Conservation (phyloP, 2,329 filamentous ascomycete genomes). For the Cladophialophora psammophila region DNA sequence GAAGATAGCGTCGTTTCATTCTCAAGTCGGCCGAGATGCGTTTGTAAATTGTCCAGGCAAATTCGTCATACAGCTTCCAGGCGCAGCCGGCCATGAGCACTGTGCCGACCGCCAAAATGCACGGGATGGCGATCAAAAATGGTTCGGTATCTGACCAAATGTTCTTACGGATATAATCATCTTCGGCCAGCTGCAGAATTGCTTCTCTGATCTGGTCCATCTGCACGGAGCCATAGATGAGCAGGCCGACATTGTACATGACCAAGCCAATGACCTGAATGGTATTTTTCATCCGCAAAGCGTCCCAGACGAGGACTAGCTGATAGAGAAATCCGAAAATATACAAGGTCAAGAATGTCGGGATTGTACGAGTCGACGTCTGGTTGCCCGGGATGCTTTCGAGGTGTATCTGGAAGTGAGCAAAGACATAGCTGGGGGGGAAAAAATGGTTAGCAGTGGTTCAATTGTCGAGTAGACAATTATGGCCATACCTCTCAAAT, state of each 20-base stretch:
- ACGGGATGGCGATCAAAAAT: conserved; percentile 84
- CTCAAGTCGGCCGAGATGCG: conserved; percentile 96
- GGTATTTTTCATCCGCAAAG: conserved; percentile 91
- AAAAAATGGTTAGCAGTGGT: background rate
- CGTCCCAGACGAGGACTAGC: conserved; percentile 88
- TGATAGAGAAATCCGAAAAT: conserved; percentile 98
- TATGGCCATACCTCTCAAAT: conserved; percentile 78
- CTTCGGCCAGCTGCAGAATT: conserved; percentile 61
- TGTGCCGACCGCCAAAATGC: conserved; percentile 79
- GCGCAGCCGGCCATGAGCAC: conserved; percentile 76
- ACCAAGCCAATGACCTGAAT: conserved; percentile 98
- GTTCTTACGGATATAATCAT: conserved; percentile 56
- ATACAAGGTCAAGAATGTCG: conserved; percentile 93
- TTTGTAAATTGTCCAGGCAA: conserved; percentile 99
- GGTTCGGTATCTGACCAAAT: conserved; percentile 76
- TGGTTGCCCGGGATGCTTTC: conserved; percentile 50
- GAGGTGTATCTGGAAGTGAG: conserved; percentile 73
- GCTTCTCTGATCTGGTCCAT: conserved; percentile 87
- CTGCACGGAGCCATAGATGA: conserved; percentile 93
- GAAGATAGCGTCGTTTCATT: conserved; percentile 95
- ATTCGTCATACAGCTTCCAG: conserved; percentile 98
- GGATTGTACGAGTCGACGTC: conserved; percentile 71
- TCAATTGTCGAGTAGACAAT: background rate
- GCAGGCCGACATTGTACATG: conserved; percentile 86
- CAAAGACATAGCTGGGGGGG: conserved; percentile 93